phyloP scores from a whole-genome alignment of 495 filamentous ascomycete species.

The Penicillium bovifimosum region DNA sequence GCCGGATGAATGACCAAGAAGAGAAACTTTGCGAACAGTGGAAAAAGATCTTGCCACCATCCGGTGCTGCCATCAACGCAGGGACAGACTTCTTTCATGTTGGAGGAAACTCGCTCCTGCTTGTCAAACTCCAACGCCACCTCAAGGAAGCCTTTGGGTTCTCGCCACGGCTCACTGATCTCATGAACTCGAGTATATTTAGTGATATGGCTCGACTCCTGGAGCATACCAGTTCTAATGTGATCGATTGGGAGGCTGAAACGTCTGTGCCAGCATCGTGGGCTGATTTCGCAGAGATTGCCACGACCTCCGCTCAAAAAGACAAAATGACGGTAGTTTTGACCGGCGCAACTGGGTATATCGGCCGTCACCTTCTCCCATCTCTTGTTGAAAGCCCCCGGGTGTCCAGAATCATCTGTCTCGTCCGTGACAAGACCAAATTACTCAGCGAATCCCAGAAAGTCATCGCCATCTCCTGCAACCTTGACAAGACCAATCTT shows the following conservation, averaged over 20 bases:
- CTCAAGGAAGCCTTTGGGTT: neutral
- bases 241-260: neutral
- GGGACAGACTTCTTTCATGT: conserved; percentile 22
- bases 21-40: no score
- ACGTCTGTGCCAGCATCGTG: neutral
- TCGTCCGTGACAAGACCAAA: neutral
- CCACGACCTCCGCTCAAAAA: neutral
- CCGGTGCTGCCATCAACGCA: neutral
- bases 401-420: neutral
- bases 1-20: neutral
- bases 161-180: neutral
- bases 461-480: conserved; percentile 4
- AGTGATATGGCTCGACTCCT: neutral
- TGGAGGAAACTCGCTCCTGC: conserved; percentile 25
- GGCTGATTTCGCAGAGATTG: no score
- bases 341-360: conserved; percentile 10
- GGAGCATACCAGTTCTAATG: neutral
- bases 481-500: conserved; percentile 22
- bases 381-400: neutral
- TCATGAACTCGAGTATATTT: neutral
- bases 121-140: conserved; percentile 4
- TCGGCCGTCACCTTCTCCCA: neutral
- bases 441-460: neutral
- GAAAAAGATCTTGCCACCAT: no score
- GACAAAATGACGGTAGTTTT: no score